phyloP scores from a whole-genome alignment of 2,329 filamentous ascomycete genomes.

The Talaromyces sp. region DNA sequence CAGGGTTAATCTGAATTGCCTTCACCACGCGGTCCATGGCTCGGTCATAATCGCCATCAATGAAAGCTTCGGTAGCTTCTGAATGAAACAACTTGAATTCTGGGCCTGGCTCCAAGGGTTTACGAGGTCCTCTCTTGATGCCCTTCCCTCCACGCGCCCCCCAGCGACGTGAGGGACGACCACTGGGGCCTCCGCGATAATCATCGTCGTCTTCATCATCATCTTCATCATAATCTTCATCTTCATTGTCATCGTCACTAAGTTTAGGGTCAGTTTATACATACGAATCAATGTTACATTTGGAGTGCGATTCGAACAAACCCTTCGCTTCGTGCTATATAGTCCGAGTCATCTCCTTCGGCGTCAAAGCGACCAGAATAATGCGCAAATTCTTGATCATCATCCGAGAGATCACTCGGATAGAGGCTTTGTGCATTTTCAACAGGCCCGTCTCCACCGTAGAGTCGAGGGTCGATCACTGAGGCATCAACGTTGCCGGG shows the following conservation, averaged over 20 bases:
- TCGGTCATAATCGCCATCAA: conserved; percentile 50
- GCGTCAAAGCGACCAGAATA: conserved; percentile 11
- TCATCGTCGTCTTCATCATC: conserved; percentile 14
- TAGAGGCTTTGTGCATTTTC: conserved; percentile 20
- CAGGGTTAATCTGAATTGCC: conserved; percentile 61
- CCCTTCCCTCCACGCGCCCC: conserved; percentile 49
- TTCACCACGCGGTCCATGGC: conserved; percentile 48
- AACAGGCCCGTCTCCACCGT: conserved; percentile 26
- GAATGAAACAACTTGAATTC: conserved; percentile 53
- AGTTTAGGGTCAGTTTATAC: conserved; percentile 4
- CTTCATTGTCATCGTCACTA: conserved; percentile 23
- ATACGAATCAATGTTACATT: no score
- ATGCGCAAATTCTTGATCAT: conserved; percentile 2
- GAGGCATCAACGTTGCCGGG: conserved; percentile 22
- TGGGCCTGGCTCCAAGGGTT: conserved; percentile 49
- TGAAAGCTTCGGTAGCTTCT: conserved; percentile 52
- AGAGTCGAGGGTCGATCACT: conserved; percentile 39
- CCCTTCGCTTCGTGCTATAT: conserved; percentile 31
- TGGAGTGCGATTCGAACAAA: no score
- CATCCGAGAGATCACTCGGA: conserved; percentile 3
- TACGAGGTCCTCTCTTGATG: conserved; percentile 50
- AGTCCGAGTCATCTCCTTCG: conserved; percentile 29
- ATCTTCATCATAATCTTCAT: conserved; percentile 27
- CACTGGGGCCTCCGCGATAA: conserved; percentile 28
- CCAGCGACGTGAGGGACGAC: conserved; percentile 40